phyloP scores from a whole-genome alignment of 2,329 filamentous ascomycete species.

The Colletotrichum sp. region DNA sequence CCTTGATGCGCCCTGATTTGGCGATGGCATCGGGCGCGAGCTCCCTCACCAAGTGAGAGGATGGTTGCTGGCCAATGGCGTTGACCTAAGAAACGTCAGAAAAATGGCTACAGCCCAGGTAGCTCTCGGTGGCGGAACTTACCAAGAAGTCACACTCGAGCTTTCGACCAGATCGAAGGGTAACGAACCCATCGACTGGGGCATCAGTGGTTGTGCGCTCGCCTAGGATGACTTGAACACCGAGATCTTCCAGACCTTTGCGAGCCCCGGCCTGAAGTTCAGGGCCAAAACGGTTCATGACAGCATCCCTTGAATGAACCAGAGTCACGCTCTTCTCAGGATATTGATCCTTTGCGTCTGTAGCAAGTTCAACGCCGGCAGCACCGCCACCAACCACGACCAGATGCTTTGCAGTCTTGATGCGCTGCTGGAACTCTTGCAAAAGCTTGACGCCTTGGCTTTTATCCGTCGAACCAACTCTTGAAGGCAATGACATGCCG shows the following conservation, averaged over 20 bases:
- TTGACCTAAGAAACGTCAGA: conserved; percentile 49
- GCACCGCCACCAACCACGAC: conserved; percentile 65
- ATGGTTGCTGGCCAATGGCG: conserved; percentile 64
- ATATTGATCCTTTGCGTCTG: conserved; percentile 62
- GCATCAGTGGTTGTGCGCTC: conserved; percentile 48
- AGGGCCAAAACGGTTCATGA: conserved; percentile 59
- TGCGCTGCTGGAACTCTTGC: conserved; percentile 47
- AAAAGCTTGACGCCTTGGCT: conserved; percentile 47
- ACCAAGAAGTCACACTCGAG: conserved; percentile 58
- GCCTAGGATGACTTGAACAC: conserved; percentile 55
- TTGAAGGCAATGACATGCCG: conserved; percentile 49
- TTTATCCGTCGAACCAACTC: conserved; percentile 49
- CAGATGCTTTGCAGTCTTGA: conserved; percentile 46
- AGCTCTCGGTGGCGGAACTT: conserved; percentile 17
- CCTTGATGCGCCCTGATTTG: conserved; percentile 53
- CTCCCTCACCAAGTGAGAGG: conserved; percentile 51
- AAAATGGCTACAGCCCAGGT: not conserved
- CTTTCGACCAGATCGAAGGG: conserved; percentile 47
- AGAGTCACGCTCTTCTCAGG: conserved; percentile 62
- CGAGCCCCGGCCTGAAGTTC: conserved; percentile 43
- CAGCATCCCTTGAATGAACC: conserved; percentile 58
- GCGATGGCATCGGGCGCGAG: conserved; percentile 51
- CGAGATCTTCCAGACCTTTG: conserved; percentile 49
- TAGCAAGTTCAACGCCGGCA: conserved; percentile 65
- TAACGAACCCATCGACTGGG: conserved; percentile 41